phyloP scores from a whole-genome alignment of 768 basidiomycete genomes.

The Strobilomyces dryophilus region DNA sequence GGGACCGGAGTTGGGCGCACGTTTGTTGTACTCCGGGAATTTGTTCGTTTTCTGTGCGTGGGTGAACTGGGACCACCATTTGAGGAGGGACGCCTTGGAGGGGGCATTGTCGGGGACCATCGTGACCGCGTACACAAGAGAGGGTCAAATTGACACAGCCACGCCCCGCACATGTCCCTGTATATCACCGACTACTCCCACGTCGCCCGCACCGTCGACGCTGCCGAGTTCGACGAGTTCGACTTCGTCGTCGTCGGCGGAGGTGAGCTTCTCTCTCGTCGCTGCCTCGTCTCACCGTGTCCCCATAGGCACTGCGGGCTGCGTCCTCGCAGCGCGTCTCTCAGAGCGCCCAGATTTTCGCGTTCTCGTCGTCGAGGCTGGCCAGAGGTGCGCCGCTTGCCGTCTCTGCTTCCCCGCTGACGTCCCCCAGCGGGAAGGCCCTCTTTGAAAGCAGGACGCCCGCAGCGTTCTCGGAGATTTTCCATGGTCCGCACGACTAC shows the following conservation, averaged over 20 bases:
- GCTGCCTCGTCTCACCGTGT: not conserved
- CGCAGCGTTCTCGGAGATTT: constrained; percentile 39
- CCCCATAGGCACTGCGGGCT: constrained; percentile 40
- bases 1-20: constrained; percentile 25
- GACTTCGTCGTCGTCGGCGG: constrained; percentile 55
- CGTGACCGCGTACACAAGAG: not conserved
- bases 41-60: constrained; percentile 61
- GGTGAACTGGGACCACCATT: constrained; percentile 82
- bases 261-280: constrained; percentile 29
- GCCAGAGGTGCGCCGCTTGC: constrained; percentile 41
- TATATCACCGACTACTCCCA: not conserved
- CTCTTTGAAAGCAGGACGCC: constrained; percentile 42
- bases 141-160: constrained; percentile 16
- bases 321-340: constrained; percentile 42
- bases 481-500: constrained; percentile 47
- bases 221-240: constrained; percentile 29
- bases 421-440: constrained; percentile 38
- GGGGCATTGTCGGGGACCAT: constrained; percentile 34
- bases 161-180: not conserved
- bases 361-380: constrained; percentile 38
- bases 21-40: constrained; percentile 41
- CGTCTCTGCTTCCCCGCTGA: not conserved
- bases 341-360: constrained; percentile 33
- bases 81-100: constrained; percentile 59
- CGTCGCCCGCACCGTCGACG: constrained; percentile 5